Evolutionary conservation across 2,329 filamentous ascomycete species (phyloP).

Genomic region (Stagonosporopsis rhizophila): DNA sequence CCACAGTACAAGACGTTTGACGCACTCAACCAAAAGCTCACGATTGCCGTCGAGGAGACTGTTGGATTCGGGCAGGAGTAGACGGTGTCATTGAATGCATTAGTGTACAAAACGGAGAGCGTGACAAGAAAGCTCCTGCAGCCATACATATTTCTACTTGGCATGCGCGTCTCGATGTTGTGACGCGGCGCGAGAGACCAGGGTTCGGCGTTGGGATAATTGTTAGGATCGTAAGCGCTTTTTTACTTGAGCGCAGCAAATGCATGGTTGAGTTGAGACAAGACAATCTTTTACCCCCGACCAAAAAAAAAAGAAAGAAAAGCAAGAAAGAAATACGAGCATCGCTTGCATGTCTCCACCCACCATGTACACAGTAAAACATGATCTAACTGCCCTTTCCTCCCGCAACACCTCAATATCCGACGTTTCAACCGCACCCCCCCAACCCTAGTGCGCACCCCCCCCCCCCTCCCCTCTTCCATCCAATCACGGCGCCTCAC

Average conservation of each 20-base stretch:
- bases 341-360: too few relatives aligned
- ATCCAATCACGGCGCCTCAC: too few relatives aligned
- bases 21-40: conserved; percentile 84
- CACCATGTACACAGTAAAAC: too few relatives aligned
- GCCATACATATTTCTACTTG: conserved; percentile 12
- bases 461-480: too few relatives aligned
- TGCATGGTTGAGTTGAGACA: not conserved
- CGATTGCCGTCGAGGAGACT: conserved; percentile 97
- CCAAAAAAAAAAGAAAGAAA: too few relatives aligned
- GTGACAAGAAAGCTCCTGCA: not conserved
- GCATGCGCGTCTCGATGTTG: conserved; percentile 6
- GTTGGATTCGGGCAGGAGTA: conserved; percentile 98
- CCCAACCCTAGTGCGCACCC: too few relatives aligned
- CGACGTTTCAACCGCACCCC: too few relatives aligned
- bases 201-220: conserved; percentile 5
- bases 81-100: conserved; percentile 7
- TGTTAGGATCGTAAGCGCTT: conserved; percentile 6
- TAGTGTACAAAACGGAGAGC: conserved; percentile 14
- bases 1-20: conserved; percentile 92
- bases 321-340: too few relatives aligned
- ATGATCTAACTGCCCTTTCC: too few relatives aligned
- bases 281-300: not conserved
- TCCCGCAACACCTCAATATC: too few relatives aligned
- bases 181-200: not conserved
- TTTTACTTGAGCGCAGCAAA: conserved; percentile 6